These are phyloP conservation scores for Macaranga tanarius DNA, from an alignment of 441 rosid species.

Conservation along the genomic window DNA sequence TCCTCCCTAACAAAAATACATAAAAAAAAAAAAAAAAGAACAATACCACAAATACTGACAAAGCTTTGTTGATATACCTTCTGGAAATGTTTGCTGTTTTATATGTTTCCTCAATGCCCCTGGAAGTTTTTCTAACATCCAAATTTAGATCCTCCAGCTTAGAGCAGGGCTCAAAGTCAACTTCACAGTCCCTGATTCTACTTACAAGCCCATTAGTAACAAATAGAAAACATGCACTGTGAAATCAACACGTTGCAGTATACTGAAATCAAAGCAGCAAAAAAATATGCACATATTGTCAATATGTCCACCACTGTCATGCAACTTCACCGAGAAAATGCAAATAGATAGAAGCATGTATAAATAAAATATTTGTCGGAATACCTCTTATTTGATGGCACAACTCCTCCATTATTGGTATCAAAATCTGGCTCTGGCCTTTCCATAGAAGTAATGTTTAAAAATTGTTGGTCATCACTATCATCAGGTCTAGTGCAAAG, in stretches of 20 bases:
- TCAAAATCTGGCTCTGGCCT: slow-evolving; percentile 34
- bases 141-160: slow-evolving; percentile 75
- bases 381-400: slow-evolving; percentile 51
- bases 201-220: slow-evolving; percentile 12
- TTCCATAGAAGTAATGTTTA: slow-evolving; percentile 26
- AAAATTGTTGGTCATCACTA: slow-evolving; percentile 31
- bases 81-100: slow-evolving; percentile 31
- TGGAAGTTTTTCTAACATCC: slow-evolving; percentile 56
- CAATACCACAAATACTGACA: neutral
- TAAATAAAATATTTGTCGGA: slow-evolving; percentile 9
- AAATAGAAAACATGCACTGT: slow-evolving; percentile 7
- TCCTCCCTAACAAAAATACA: neutral
- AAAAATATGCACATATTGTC: neutral
- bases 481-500: slow-evolving; percentile 39
- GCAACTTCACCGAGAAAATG: neutral
- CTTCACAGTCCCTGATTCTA: slow-evolving; percentile 46
- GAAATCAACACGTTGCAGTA: slow-evolving; percentile 7
- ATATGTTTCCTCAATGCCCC: slow-evolving; percentile 36
- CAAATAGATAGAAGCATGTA: neutral
- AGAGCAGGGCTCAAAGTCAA: slow-evolving; percentile 68
- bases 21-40: neutral
- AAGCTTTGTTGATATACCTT: slow-evolving; percentile 43
- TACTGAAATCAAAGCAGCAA: slow-evolving; percentile 12
- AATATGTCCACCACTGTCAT: neutral
- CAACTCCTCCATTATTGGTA: slow-evolving; percentile 34